Conservation (phyloP, 176 grass and related monocot species). For the Phoenix roebelenii region DNA sequence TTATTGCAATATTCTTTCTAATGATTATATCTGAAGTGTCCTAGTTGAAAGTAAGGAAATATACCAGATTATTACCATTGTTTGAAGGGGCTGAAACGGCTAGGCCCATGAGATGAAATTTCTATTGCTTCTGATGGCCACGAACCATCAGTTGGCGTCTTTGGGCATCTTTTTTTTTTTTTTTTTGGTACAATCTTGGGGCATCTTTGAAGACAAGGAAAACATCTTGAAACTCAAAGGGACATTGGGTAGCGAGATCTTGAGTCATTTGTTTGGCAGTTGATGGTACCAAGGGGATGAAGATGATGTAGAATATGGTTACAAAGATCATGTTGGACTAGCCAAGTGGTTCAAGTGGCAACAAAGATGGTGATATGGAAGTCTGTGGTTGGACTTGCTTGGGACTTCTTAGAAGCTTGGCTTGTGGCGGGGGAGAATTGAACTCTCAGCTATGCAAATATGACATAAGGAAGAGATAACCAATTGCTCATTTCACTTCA, state of each 20-base stretch:
- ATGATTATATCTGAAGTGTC: too few relatives aligned
- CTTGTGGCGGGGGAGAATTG: constrained; percentile 74
- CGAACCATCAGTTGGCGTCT: constrained; percentile 64
- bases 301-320: background rate
- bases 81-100: too few relatives aligned
- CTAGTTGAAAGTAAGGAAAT: too few relatives aligned
- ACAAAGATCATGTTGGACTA: background rate
- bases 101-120: too few relatives aligned
- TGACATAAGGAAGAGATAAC: background rate
- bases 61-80: too few relatives aligned
- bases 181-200: constrained; percentile 23
- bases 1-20: too few relatives aligned
- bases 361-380: constrained; percentile 36
- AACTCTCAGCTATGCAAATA: background rate
- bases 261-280: constrained; percentile 37
- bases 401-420: constrained; percentile 87
- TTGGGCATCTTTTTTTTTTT: too few relatives aligned
- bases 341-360: background rate
- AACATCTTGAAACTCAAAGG: constrained; percentile 30
- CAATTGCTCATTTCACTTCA: background rate
- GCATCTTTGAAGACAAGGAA: constrained; percentile 28
- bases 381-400: constrained; percentile 59
- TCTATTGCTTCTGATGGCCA: constrained; percentile 11
- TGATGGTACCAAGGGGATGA: background rate
- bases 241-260: constrained; percentile 42